Conservation (phyloP, 1,284 basidiomycete species). For the Boletus semigastroideus region DNA sequence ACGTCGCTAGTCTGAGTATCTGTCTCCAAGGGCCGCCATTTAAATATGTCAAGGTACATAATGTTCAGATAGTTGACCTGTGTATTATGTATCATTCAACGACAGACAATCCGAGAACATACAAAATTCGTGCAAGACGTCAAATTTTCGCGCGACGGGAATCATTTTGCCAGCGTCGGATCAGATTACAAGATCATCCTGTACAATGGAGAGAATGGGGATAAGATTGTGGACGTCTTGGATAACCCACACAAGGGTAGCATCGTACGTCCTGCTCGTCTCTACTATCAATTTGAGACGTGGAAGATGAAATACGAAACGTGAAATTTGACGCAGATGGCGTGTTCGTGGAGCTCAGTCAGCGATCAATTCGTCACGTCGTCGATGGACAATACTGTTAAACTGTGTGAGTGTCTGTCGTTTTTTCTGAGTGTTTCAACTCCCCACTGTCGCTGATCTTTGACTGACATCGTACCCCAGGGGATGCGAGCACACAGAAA, state of each 20-base stretch:
- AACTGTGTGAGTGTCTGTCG: constrained; percentile 64
- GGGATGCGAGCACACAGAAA: constrained; percentile 78
- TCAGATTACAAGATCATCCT: constrained; percentile 90
- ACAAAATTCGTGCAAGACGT: constrained; percentile 95
- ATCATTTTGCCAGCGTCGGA: constrained; percentile 87
- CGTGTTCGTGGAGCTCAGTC: constrained; percentile 75
- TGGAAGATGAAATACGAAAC: background rate
- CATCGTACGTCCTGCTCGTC: constrained; percentile 53
- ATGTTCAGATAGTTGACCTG: background rate
- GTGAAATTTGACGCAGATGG: constrained; percentile 52
- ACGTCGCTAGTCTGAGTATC: background rate
- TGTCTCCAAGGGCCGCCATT: constrained; percentile 68
- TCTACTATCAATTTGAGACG: background rate
- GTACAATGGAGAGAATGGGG: constrained; percentile 91
- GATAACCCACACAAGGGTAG: constrained; percentile 71
- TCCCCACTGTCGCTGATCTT: background rate
- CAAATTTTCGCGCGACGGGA: constrained; percentile 78
- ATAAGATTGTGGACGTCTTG: constrained; percentile 68
- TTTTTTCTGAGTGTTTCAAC: background rate
- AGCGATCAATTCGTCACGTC: constrained; percentile 77
- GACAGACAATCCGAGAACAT: constrained; percentile 82
- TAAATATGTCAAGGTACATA: constrained; percentile 79
- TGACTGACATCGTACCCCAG: constrained; percentile 36
- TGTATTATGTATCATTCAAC: background rate
- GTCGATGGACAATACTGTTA: constrained; percentile 86